Evolutionary conservation across 106 monocot species (phyloP), one percentile per base, ranked within the genome.

Genomic region (Allium cepa): DNA sequence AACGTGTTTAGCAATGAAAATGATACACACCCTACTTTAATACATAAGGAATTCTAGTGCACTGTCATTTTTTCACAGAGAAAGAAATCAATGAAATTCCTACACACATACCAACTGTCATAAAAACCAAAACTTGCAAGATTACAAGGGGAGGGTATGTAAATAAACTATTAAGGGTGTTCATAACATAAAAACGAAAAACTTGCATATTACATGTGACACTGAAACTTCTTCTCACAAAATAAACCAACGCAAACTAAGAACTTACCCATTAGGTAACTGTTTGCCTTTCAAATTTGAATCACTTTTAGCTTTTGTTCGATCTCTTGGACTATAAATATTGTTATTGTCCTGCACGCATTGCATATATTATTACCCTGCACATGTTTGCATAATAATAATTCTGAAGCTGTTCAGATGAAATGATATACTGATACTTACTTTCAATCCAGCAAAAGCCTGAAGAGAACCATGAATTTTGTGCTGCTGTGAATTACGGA

Each of bases 371-470:
- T 26, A 16, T 36, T 53, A 53, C 15, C 51, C 26, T 28, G n/a
- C 28, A 61, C 26, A 22, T 17, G 53, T 26, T 26, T 55, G 68
- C 27, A 68, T 6, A 36, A 36, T 36, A 36, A 36, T 36, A 36
- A 36, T 36, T 36, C 36, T 36, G 36, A 36, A 36, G 36, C 36
- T 4, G 36, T 36, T 36, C 16, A 53, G 26, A 46, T 26, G 28
- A 13, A 56, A 56, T 36, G 16, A 26, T 17, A 58, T 47, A 64
- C 78, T 67, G 75, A 80, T 82, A 46, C 58, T 56, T 8, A 79
- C 62, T 63, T 84, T 88, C 17, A 92, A 51, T 71, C 78, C 83
- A 8, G 77, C 57, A 82, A 79, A 77, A 59, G 88, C 69, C 46
- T 79, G 85, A 47, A 79, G 67, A 45, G 76, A 71, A 59, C 82